These are phyloP conservation scores for Onygenales sp. DNA, from an alignment of 2,329 filamentous ascomycete genomes.

Conservation along the genomic window DNA sequence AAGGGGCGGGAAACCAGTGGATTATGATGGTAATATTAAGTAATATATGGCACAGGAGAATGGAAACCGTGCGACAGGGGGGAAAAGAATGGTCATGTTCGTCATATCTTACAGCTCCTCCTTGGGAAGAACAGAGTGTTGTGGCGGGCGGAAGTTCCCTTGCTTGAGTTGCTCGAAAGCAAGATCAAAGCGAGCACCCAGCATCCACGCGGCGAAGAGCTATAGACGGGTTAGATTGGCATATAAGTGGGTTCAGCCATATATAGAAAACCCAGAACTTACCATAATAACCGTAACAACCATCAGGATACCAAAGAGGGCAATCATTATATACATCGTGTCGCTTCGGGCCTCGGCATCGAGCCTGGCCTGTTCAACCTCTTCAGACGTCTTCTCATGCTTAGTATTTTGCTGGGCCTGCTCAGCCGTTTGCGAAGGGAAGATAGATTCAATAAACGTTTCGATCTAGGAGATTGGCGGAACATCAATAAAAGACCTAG, in stretches of 20 bases:
- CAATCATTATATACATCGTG: slow-evolving; percentile 21
- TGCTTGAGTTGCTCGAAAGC: slow-evolving; percentile 47
- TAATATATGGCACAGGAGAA: slow-evolving; percentile 3
- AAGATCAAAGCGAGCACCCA: slow-evolving; percentile 75
- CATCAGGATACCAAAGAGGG: slow-evolving; percentile 59
- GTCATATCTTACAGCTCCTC: slow-evolving; percentile 31
- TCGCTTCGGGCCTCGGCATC: slow-evolving; percentile 24
- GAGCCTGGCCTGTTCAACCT: slow-evolving; percentile 42
- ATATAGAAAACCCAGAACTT: slow-evolving; percentile 25
- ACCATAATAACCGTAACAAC: slow-evolving; percentile 74
- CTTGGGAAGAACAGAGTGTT: slow-evolving; percentile 24
- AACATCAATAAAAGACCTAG: slow-evolving; percentile 6
- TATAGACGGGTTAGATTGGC: slow-evolving; percentile 26
- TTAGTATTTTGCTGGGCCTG: slow-evolving; percentile 35
- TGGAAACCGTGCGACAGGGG: not conserved
- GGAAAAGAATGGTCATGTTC: slow-evolving; percentile 5
- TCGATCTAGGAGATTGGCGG: slow-evolving; percentile 55
- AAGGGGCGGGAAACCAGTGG: not conserved
- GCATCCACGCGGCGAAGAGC: slow-evolving; percentile 67
- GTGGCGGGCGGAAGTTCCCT: slow-evolving; percentile 35
- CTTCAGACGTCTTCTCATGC: slow-evolving; percentile 48
- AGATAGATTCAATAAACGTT: slow-evolving; percentile 89
- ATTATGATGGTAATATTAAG: slow-evolving; percentile 5
- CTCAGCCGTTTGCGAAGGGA: slow-evolving; percentile 71
- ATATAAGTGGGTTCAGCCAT: too few relatives aligned